Conservation (phyloP, 2,329 filamentous ascomycete species). For the Pseudocercospora pini-densiflorae region DNA sequence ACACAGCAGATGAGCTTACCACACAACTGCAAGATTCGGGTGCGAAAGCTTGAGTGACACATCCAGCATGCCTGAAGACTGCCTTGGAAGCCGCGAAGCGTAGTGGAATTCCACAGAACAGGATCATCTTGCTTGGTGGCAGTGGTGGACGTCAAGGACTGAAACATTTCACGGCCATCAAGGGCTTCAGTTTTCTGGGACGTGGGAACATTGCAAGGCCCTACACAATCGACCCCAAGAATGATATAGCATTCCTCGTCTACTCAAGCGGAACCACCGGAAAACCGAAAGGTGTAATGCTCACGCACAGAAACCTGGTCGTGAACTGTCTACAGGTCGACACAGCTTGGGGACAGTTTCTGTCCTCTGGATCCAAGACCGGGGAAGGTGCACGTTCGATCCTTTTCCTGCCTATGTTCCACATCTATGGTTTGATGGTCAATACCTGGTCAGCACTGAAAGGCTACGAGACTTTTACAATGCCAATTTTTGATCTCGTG, state of each 20-base stretch:
- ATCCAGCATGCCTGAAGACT: conserved; percentile 65
- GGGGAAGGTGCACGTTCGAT: conserved; percentile 69
- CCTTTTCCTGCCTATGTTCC: conserved; percentile 67
- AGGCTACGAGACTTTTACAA: conserved; percentile 69
- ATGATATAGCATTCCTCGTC: conserved; percentile 80
- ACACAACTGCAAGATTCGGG: conserved; percentile 80
- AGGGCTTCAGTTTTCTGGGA: background rate
- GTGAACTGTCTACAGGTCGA: conserved; percentile 62
- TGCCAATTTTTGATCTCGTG: conserved; percentile 79
- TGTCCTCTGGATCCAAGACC: conserved; percentile 57
- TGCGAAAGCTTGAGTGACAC: conserved; percentile 75
- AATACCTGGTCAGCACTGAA: conserved; percentile 22
- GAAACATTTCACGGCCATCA: background rate
- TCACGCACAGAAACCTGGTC: conserved; percentile 82
- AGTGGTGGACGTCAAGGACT: background rate
- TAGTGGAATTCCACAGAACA: conserved; percentile 70
- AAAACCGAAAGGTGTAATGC: conserved; percentile 85
- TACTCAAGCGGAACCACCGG: conserved; percentile 91
- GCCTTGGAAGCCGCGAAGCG: conserved; percentile 70
- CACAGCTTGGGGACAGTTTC: conserved; percentile 21
- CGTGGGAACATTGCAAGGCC: background rate
- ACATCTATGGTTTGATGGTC: background rate
- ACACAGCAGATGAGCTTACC: conserved; percentile 79
- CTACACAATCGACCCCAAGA: conserved; percentile 56
- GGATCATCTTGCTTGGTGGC: conserved; percentile 72